phyloP scores from a whole-genome alignment of 805 yeast species.

The Hanseniaspora singularis region DNA sequence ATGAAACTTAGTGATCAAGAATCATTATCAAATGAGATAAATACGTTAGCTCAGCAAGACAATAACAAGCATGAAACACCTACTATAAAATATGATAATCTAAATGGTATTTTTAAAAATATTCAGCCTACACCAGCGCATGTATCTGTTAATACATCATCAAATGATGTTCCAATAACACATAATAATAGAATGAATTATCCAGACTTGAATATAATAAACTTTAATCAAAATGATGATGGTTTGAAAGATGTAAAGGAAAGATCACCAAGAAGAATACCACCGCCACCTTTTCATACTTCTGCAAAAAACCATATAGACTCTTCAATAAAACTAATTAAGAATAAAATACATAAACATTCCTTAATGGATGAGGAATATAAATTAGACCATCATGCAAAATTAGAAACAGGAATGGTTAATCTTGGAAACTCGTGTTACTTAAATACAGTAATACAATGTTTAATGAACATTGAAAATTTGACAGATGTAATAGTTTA shows the following conservation, averaged over 20 bases:
- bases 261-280: background rate
- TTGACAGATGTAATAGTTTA: constrained; percentile 50
- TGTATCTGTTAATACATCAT: too few relatives aligned
- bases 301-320: too few relatives aligned
- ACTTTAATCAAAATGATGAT: too few relatives aligned
- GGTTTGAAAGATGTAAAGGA: too few relatives aligned
- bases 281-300: too few relatives aligned
- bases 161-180: background rate
- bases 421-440: constrained; percentile 88
- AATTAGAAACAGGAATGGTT: constrained; percentile 41
- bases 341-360: too few relatives aligned
- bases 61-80: background rate
- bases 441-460: constrained; percentile 83
- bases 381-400: constrained; percentile 15
- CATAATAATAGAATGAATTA: background rate
- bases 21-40: too few relatives aligned
- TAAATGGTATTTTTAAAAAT: constrained; percentile 12
- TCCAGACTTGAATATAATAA: constrained; percentile 3
- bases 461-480: constrained; percentile 61
- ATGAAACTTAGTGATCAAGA: background rate
- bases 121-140: background rate
- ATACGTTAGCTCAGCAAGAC: too few relatives aligned
- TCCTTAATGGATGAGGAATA: constrained; percentile 18
- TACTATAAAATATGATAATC: constrained; percentile 7
- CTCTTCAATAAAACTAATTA: too few relatives aligned